Percentiles rank a stretch among this genome's conserved stretches.
phyloP scores from a whole-genome alignment of 202 grass and related monocot genomes.

The Bolboschoenoplectus hybrid region DNA sequence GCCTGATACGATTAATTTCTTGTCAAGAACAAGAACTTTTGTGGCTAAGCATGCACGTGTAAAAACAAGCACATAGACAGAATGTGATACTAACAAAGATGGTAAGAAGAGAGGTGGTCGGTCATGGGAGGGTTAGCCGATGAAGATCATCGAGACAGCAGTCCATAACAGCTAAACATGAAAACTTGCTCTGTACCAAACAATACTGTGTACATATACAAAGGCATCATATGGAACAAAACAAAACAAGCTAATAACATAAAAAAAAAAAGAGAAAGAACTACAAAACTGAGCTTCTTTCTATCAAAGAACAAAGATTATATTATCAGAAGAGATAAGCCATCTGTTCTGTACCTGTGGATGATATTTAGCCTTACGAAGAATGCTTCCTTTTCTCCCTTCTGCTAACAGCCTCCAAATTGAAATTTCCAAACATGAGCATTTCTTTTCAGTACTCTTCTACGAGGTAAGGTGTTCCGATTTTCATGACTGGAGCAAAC shows the following conservation, averaged over 20 bases:
- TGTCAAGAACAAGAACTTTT: neutral
- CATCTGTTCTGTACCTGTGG: constrained; percentile 3
- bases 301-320: constrained; percentile 40
- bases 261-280: constrained; percentile 29
- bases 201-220: constrained; percentile 37
- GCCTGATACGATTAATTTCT: neutral
- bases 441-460: neutral
- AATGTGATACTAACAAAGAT: neutral
- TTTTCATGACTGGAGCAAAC: constrained; percentile 78
- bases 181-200: constrained; percentile 34
- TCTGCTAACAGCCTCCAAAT: neutral
- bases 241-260: neutral
- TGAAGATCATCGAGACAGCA: neutral
- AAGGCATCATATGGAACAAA: constrained; percentile 28
- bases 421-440: constrained; percentile 10
- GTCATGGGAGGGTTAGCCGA: neutral
- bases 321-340: constrained; percentile 19
- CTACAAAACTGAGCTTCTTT: constrained; percentile 45
- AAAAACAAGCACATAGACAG: neutral
- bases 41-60: neutral
- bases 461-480: constrained; percentile 9
- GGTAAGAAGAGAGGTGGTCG: neutral
- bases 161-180: neutral
- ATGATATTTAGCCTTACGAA: constrained; percentile 18
- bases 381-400: neutral